These are phyloP conservation scores for Thermothelomyces thermophilus DNA, from an alignment of 2,329 filamentous ascomycete species.

Conservation along the genomic window DNA sequence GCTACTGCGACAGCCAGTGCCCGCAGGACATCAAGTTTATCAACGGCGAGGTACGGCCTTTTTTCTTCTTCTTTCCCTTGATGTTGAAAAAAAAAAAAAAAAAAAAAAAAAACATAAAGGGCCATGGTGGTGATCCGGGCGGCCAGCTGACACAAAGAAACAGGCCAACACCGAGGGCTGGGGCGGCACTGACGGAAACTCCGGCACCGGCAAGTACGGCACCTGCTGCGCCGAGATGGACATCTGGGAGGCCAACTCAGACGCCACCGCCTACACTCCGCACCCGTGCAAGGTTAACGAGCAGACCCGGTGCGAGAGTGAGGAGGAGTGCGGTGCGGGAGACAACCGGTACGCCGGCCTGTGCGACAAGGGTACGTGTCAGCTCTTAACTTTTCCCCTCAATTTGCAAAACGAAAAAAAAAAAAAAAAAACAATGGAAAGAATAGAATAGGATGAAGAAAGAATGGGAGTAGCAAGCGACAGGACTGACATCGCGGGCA, in stretches of 20 bases:
- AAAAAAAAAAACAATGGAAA: no score
- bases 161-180: constrained; percentile 44
- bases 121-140: no score
- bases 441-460: background rate
- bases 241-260: constrained; percentile 57
- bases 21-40: constrained; percentile 47
- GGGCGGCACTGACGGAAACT: constrained; percentile 44
- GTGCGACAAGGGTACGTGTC: constrained; percentile 43
- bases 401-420: background rate
- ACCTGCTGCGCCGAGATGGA: constrained; percentile 56
- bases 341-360: constrained; percentile 44
- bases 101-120: no score
- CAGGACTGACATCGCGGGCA: constrained; percentile 1
- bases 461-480: background rate
- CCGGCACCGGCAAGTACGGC: constrained; percentile 44
- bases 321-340: constrained; percentile 39
- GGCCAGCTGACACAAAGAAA: no score
- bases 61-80: background rate
- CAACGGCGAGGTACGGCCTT: constrained; percentile 42
- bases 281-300: constrained; percentile 47
- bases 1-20: constrained; percentile 48
- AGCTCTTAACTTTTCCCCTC: background rate
- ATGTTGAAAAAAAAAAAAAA: background rate
- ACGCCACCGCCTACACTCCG: constrained; percentile 51
- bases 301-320: constrained; percentile 39